phyloP scores from a whole-genome alignment of 257 asterid species.

The Solanum lycopersicoides region DNA sequence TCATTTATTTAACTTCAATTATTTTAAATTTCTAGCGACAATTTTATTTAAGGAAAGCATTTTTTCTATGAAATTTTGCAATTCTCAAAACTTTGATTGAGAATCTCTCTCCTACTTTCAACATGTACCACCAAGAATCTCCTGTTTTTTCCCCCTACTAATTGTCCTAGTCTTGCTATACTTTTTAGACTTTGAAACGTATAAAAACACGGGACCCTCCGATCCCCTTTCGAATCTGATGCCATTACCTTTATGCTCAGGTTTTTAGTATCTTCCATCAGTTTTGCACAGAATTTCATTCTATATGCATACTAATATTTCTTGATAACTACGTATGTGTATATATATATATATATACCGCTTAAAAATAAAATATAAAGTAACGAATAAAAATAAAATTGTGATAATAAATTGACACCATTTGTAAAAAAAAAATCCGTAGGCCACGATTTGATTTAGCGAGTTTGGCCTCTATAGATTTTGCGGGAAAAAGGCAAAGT shows the following conservation, averaged over 20 bases:
- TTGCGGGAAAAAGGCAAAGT: background rate
- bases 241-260: background rate
- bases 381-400: background rate
- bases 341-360: background rate
- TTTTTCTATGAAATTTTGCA: too few species aligned
- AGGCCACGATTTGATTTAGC: too few species aligned
- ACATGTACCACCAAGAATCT: background rate
- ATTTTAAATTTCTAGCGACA: background rate
- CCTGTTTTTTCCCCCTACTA: background rate
- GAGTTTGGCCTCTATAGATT: background rate
- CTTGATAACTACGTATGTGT: background rate
- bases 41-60: rapidly evolving
- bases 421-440: background rate
- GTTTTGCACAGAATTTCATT: background rate
- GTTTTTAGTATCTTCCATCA: background rate
- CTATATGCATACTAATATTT: background rate
- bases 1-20: background rate
- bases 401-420: background rate
- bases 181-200: background rate
- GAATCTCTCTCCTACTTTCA: background rate
- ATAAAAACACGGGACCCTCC: background rate
- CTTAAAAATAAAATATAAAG: background rate
- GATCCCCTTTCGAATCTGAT: background rate
- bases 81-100: background rate
- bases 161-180: background rate